Base-by-base conservation (phyloP, 2,329 filamentous ascomycete species). In the Diaporthe humulicola region DNA sequence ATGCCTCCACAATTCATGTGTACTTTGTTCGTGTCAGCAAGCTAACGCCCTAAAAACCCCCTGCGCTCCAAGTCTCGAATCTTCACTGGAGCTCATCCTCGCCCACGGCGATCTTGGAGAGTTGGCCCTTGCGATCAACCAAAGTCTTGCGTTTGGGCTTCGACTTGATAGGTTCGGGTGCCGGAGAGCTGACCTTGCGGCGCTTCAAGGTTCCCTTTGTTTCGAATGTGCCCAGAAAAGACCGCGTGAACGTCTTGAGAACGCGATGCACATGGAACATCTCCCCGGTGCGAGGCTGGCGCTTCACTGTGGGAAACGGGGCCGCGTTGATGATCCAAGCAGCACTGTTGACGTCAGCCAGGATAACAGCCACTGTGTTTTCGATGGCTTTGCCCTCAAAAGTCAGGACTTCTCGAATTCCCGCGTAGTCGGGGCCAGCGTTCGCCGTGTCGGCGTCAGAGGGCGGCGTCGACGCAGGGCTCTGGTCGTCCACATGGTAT, bases 281-380 rank as follows among this genome's bases (percentile, higher is more conserved):
- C 42, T 73, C 52, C 3, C 70, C 73, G 19, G 33, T 38, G 28
- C 61, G 70, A 57, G 73, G 61, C n/a, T 28, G 42, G 5, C 52
- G 70, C 30, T n/a, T 19, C 19, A 64, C 25, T 2, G 45, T 25
- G 36, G 73, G 73, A 12, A 75, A 73, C 9, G 73, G 70, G 1
- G 42, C 12, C 1, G 70, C 50, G 45, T 42, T 30, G 33, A 75
- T 60, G 36, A 75, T 75, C 73, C 73, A 75, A 58, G 54, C 38
- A 33, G 61, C 61, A 10, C 33, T 60, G 17, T 28, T 28, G 12
- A 70, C 42, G 25, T 73, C 73, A 36, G 54, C 70, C 36, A 75
- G 70, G 22, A 75, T 57, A 36, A 75, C 54, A 25, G 73, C 73
- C 4, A 64, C 70, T 2, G 60, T 60, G 42, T 58, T 36, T 15